phyloP scores from a whole-genome alignment of 1,284 basidiomycete genomes.

The Hymenochaete sp. region DNA sequence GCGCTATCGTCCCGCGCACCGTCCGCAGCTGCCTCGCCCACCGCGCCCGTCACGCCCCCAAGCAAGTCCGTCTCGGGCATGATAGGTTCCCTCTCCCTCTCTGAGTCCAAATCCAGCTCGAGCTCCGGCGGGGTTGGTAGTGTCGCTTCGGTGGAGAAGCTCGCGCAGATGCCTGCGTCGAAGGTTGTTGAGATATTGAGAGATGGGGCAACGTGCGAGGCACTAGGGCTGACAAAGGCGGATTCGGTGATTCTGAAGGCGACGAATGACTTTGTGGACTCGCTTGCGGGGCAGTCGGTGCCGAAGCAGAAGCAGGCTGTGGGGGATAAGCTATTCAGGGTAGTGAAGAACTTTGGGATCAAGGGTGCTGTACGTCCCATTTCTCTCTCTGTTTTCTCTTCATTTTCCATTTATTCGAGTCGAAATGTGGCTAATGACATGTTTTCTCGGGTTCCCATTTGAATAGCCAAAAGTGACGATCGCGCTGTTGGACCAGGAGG shows the following conservation, averaged over 20 bases:
- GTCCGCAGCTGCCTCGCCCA: slow-evolving; percentile 60
- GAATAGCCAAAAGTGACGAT: slow-evolving; percentile 81
- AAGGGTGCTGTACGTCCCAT: slow-evolving; percentile 62
- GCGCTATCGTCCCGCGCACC: slow-evolving; percentile 64
- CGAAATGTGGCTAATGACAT: slow-evolving; percentile 5
- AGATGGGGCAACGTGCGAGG: slow-evolving; percentile 38
- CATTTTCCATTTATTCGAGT: slow-evolving; percentile 3
- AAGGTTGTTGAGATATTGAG: slow-evolving; percentile 61
- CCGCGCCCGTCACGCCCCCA: slow-evolving; percentile 37
- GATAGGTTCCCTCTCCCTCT: slow-evolving; percentile 21
- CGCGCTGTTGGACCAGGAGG: slow-evolving; percentile 73
- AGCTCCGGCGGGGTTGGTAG: no score
- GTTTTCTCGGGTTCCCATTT: no score
- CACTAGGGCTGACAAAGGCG: slow-evolving; percentile 59
- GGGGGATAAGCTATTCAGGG: slow-evolving; percentile 73
- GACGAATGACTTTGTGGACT: slow-evolving; percentile 74
- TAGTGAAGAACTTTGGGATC: slow-evolving; percentile 70
- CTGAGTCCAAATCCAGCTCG: no score
- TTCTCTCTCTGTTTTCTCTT: background rate
- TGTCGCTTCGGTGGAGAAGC: slow-evolving; percentile 20
- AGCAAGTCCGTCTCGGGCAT: slow-evolving; percentile 24
- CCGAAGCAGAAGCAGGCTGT: slow-evolving; percentile 74
- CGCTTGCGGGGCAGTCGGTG: slow-evolving; percentile 50
- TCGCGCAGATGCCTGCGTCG: slow-evolving; percentile 36
- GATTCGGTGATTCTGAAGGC: slow-evolving; percentile 60